phyloP scores from a whole-genome alignment of 306 rosid species.

The Castanospermum australe region DNA sequence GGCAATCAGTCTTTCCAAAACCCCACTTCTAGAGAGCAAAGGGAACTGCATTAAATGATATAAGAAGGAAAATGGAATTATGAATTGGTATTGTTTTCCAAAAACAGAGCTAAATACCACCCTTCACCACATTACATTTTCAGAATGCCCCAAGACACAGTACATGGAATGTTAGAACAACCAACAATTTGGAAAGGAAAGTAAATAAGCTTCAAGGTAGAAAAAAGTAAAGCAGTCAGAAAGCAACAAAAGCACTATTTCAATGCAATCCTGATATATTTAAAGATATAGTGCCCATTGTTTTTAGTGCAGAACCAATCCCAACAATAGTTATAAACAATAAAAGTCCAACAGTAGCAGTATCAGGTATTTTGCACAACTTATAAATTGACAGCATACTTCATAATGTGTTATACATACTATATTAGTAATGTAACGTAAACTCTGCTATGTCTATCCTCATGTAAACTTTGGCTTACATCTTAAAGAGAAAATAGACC shows the following conservation, averaged over 20 bases:
- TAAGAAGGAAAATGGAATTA: slow-evolving; percentile 17
- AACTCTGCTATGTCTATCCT: background rate
- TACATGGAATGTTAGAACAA: background rate
- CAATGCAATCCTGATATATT: background rate
- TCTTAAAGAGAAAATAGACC: background rate
- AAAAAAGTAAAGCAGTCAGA: background rate
- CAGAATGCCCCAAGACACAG: background rate
- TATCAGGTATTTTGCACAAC: background rate
- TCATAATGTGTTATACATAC: background rate
- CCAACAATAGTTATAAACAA: background rate
- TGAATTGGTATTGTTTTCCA: background rate
- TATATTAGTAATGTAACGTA: background rate
- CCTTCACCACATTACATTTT: background rate
- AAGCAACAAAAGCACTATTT: background rate
- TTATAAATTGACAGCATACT: background rate
- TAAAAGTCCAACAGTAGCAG: background rate
- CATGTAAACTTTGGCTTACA: slow-evolving; percentile 4
- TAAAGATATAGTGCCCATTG: background rate
- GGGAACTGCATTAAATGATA: slow-evolving; percentile 77
- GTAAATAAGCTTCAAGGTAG: background rate
- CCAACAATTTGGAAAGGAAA: background rate
- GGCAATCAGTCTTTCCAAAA: slow-evolving; percentile 80
- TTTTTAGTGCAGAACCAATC: background rate
- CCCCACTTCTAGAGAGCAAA: slow-evolving; percentile 97
- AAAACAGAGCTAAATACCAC: background rate